Base-by-base conservation (phyloP, 2,329 filamentous ascomycete species). In the Colletotrichum echinochloae region DNA sequence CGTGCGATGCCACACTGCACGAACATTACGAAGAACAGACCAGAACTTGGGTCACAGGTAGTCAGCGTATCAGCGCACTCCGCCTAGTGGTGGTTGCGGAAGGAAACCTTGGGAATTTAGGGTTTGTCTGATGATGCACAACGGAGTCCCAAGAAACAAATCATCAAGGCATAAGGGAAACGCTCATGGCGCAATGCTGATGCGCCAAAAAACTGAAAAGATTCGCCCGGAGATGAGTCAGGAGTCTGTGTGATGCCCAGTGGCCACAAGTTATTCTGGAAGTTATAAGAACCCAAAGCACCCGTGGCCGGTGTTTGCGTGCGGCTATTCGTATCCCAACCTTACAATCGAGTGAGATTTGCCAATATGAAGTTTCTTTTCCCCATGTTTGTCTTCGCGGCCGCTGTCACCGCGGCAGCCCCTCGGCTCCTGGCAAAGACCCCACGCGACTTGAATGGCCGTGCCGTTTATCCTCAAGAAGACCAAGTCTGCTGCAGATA, bases 401-500 rank as follows among this genome's bases (percentile, higher is more conserved):
- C 57, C 12, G 28, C 30, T 37, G 57, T 26, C 11, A 23, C 39
- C 41, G 57, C 57, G 8, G 57, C 57, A 48, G 49, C 28, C 20
- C 41, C 57, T 6, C 41, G 23, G 28, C 12, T 26, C 20, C 14
- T 60, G 57, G 11, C 20, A 23, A 48, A 35, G 28, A 6, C 35
- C 28, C 16, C 41, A 12, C 57, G 28, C 28, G 28, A 48, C 41
- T 18, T 60, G 20, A 28, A 48, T 6, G 14, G 23, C 18, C 57
- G 57, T 48, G 57, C 57, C 5, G 57, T 60, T 4, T 60, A 60
- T n/a, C 57, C 57, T 23, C 6, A 18, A 26, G 28, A 46, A 1
- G 57, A 28, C 5, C 39, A 60, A 18, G 57, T 60, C 23, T 60
- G 57, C 41, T 60, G 57, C 41, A 46, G 57, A n/a, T n/a, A n/a